A percentile compares a stretch with the other conserved stretches of the same genome.
Conservation (phyloP, 805 yeast genomes). For the Metschnikowia hibisci region DNA sequence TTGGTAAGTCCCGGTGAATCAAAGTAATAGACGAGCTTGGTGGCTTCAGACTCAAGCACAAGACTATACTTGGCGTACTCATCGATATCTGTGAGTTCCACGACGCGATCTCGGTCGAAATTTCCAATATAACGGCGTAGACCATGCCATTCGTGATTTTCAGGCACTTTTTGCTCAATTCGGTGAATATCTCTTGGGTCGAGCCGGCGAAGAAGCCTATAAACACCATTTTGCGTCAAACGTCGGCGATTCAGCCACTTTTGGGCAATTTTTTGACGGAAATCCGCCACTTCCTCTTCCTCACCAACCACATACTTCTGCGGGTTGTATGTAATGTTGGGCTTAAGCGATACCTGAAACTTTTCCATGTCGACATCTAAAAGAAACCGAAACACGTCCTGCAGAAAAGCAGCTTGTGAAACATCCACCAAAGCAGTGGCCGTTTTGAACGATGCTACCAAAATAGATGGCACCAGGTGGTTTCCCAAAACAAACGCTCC, state of each 20-base stretch:
- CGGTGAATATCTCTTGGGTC: not conserved
- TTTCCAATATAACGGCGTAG: conserved; percentile 61
- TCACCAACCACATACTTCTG: conserved; percentile 4
- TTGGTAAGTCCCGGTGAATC: conserved; percentile 61
- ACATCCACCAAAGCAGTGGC: conserved; percentile 60
- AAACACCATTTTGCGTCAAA: not conserved
- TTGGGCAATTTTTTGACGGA: not conserved
- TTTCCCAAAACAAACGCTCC: conserved; percentile 83
- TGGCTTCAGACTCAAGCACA: conserved; percentile 56
- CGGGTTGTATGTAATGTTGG: conserved; percentile 61
- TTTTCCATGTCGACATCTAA: conserved; percentile 44
- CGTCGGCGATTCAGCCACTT: not conserved
- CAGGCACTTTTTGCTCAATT: not conserved
- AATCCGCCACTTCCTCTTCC: not conserved
- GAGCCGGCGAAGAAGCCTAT: not conserved
- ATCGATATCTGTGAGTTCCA: conserved; percentile 34
- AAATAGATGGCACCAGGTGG: conserved; percentile 65
- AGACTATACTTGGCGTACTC: conserved; percentile 84
- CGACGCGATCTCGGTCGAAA: conserved; percentile 23
- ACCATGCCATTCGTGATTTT: conserved; percentile 65
- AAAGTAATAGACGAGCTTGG: conserved; percentile 56
- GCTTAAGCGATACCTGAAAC: conserved; percentile 59
- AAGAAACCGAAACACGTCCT: conserved; percentile 55
- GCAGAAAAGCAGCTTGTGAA: conserved; percentile 36
- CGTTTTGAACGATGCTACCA: conserved; percentile 55